phyloP scores from a whole-genome alignment of 495 filamentous ascomycete genomes.

The Recurvomyces mirabilis region DNA sequence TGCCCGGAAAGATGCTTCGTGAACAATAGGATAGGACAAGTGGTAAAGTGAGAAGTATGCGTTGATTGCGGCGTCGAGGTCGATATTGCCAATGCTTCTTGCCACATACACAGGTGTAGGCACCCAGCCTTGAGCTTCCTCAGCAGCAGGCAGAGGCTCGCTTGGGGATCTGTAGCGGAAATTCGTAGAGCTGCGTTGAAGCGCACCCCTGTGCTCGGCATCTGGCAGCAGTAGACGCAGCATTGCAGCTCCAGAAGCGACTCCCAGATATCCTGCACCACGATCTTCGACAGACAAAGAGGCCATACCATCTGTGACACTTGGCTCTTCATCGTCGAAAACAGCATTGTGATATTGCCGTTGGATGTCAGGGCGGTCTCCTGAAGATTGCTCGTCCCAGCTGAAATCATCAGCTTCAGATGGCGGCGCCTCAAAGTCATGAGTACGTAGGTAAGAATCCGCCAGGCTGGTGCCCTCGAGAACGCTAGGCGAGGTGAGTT shows the following conservation, averaged over 20 bases:
- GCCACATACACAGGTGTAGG: constrained; percentile 4
- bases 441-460: not conserved
- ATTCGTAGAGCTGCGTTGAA: too few relatives aligned
- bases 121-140: constrained; percentile 3
- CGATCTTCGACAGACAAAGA: constrained; percentile 23
- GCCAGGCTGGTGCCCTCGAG: too few relatives aligned
- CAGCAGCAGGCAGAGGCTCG: not conserved
- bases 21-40: constrained; percentile 13
- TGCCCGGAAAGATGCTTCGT: constrained; percentile 15
- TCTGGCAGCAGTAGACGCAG: constrained; percentile 6
- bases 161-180: too few relatives aligned
- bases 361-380: not conserved
- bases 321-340: not conserved
- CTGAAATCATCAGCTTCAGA: constrained; percentile 9
- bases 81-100: not conserved
- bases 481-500: too few relatives aligned
- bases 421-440: constrained; percentile 11
- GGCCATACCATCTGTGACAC: constrained; percentile 28
- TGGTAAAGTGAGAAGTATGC: constrained; percentile 15
- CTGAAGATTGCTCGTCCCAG: constrained; percentile 9
- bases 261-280: constrained; percentile 30
- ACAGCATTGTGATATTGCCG: not conserved
- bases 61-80: constrained; percentile 11
- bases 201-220: not conserved
- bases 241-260: constrained; percentile 2